Conservation (phyloP, 2,329 filamentous ascomycete genomes). For the Acrodontium crateriforme region DNA sequence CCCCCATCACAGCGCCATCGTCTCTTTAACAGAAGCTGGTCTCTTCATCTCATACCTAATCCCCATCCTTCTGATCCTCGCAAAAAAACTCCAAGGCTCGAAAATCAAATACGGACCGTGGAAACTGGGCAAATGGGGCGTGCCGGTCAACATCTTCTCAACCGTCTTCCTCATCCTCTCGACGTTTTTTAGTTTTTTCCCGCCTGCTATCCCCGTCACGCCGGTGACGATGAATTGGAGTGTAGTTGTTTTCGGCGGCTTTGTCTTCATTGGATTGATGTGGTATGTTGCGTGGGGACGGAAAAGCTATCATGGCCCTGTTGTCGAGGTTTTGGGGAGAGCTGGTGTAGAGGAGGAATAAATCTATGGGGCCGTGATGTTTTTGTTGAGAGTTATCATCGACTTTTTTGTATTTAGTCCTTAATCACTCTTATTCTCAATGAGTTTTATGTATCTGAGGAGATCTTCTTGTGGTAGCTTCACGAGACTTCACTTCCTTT, state of each 20-base stretch:
- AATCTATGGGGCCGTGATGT: too few relatives aligned
- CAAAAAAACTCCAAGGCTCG: conserved; percentile 5
- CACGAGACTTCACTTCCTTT: too few relatives aligned
- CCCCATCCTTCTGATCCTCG: conserved; percentile 7
- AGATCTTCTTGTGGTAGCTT: too few relatives aligned
- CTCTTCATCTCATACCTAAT: conserved; percentile 41
- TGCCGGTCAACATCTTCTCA: conserved; percentile 5
- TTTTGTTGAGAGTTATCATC: too few relatives aligned
- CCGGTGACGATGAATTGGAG: conserved; percentile 10
- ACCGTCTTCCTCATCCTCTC: conserved; percentile 7
- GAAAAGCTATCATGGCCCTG: conserved; percentile 3
- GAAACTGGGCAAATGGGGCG: conserved; percentile 3
- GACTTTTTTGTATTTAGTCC: too few relatives aligned
- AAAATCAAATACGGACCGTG: conserved; percentile 4
- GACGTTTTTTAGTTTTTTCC: conserved; percentile 29
- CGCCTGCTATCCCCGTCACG: conserved; percentile 26
- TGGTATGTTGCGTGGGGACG: conserved; percentile 4
- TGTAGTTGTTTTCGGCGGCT: conserved; percentile 8
- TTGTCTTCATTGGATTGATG: conserved; percentile 6
- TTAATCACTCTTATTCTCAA: too few relatives aligned
- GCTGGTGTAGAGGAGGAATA: too few relatives aligned
- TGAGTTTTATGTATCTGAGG: too few relatives aligned
- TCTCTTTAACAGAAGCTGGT: conserved; percentile 37
- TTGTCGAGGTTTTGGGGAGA: conserved; percentile 3
- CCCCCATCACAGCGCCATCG: conserved; percentile 32